Base-by-base conservation (phyloP, 441 rosid species). In the Eutrema salsugineum region DNA sequence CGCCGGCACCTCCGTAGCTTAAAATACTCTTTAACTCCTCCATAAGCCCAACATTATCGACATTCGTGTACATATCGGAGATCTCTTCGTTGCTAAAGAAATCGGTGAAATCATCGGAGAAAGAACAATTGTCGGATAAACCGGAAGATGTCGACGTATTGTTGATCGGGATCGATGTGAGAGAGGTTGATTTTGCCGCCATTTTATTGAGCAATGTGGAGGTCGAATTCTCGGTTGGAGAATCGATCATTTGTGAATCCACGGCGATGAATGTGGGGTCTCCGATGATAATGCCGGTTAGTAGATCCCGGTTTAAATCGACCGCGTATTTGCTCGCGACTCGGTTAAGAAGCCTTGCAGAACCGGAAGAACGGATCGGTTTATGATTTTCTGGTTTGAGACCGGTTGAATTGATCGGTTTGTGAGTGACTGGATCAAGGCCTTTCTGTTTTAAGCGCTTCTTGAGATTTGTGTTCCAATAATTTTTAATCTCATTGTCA, bases 401-500 rank as follows among this genome's bases (percentile, higher is more conserved):
- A 51, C 39, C 38, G 47, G 71, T 63, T 47, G 55, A 20, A 30
- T 32, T 11, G 16, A 48, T 35, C 51, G 72, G 68, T 65, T 70
- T 64, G 15, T 42, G 77, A 49, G 63, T 33, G 56, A 27, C 8
- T n/a, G 77, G 68, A 50, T 65, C 76, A 15, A 65, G 10, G 7
- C 63, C 58, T 57, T 49, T 70, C 51, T 64, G 60, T 24, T 50
- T 70, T 27, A 71, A 11, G 4, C 77, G 80, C 67, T 77, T 77
- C 72, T 64, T 77, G 72, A 77, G 75, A 65, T 71, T 71, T 33
- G 80, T 70, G 68, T 77, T 77, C 80, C 80, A 77, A 66, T 70
- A 77, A n/a, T 77, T 77, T 53, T 77, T 77, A 3, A 77, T 77
- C 32, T 71, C 80, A 19, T 77, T 77, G 68, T 77, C 80, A 0